Evolutionary conservation across 2,329 filamentous ascomycete genomes (phyloP), one percentile per base, ranked within the genome.

Genomic region (Scedosporium minutisporum): DNA sequence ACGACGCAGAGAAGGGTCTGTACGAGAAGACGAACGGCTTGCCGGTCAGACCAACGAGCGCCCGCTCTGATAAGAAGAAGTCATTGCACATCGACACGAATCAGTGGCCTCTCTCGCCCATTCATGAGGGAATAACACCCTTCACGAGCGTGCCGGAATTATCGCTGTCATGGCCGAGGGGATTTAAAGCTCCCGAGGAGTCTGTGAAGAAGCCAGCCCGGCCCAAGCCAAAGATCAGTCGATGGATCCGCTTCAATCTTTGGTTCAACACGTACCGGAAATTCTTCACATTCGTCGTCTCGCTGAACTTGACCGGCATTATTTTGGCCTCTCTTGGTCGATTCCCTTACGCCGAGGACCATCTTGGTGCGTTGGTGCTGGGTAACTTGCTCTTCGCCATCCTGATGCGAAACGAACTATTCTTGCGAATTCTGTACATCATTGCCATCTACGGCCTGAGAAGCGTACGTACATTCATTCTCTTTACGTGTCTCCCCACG

Each of bases 231-330:
- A 71, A 70, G 57, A 57, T 66, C 59, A 71, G 68, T 66, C 68
- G 69, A 61, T 74, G 71, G 72, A 71, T 76, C 25, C 64, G 69
- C 1, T 72, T 75, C 64, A 65, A 68, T 57, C 69, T 77, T 7
- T 77, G 74, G 75, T 75, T 74, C 70, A 76, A 74, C 68, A 74
- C 74, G 9, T 77, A 77, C 64, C 70, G 72, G 21, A 73, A 73
- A 66, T 75, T 77, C 66, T 77, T 77, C 66, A 71, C 68, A 18
- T 70, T 76, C 46, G 72, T 75, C 58, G 71, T 69, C 4, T 29
- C 68, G 60, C 68, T 76, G 63, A 76, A 77, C 68, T 61, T 75
- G 16, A 63, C 64, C 5, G 74, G 74, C 3, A 75, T 77, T 57
- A 67, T 74, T 62, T 63, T 76, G 65, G 69, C 73, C 0, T 68